A percentile compares a stretch with the other conserved stretches of the same genome.
These are phyloP conservation scores for Sextonia rubra DNA, from an alignment of 164 flowering plant species.

Conservation along the genomic window DNA sequence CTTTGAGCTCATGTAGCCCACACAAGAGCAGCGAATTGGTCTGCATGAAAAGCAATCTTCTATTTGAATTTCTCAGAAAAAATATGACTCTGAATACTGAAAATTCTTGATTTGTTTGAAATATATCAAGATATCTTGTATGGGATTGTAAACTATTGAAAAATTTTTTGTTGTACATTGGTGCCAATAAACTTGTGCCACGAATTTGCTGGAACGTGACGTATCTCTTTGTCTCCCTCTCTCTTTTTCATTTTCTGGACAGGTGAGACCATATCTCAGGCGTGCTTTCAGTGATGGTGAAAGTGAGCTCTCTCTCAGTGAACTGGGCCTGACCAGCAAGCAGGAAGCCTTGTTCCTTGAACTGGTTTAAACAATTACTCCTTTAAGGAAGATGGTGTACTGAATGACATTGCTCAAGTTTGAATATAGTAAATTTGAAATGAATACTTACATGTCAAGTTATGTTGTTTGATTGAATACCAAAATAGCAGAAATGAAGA, in stretches of 20 bases:
- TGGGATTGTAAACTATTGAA: not conserved
- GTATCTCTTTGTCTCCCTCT: no score
- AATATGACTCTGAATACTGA: not conserved
- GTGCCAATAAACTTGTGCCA: not conserved
- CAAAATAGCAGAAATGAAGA: not conserved
- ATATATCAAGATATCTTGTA: no score
- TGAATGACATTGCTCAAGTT: not conserved
- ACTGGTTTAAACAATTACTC: slow-evolving; percentile 34
- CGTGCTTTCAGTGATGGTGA: slow-evolving; percentile 76
- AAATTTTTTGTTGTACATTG: no score
- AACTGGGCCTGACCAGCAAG: slow-evolving; percentile 82
- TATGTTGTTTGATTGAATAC: slow-evolving; percentile 2
- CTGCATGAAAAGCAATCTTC: not conserved
- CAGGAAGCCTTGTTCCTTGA: slow-evolving; percentile 94
- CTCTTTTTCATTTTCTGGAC: slow-evolving; percentile 13
- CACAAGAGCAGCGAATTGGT: not conserved
- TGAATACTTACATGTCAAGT: not conserved
- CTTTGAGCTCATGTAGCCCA: not conserved
- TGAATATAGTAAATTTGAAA: not conserved
- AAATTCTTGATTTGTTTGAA: not conserved
- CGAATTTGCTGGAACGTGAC: not conserved
- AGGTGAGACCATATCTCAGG: slow-evolving; percentile 95
- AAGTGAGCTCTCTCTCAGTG: slow-evolving; percentile 47
- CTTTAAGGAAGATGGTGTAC: not conserved
- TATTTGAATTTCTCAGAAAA: not conserved